Evolutionary conservation across 2,329 filamentous ascomycete genomes (phyloP).

Genomic region (Endoconidiophora laricicola): DNA sequence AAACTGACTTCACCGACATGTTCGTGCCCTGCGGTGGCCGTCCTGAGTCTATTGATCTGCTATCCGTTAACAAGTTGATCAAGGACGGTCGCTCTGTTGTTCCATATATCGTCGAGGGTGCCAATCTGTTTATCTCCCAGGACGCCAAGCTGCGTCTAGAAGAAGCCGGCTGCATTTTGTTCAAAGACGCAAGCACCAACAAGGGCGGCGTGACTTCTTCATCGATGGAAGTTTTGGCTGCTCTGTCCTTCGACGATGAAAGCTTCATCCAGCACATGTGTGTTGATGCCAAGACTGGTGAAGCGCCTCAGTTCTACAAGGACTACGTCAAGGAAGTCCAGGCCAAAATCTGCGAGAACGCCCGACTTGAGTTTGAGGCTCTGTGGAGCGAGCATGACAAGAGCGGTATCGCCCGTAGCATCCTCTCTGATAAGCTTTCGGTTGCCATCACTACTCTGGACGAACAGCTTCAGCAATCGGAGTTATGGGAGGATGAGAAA

Average conservation of each 20-base stretch:
- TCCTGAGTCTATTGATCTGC: conserved; percentile 89
- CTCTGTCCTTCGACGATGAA: conserved; percentile 80
- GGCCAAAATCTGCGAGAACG: conserved; percentile 78
- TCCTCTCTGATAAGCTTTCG: conserved; percentile 83
- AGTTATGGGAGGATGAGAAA: conserved; percentile 71
- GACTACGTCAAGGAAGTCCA: conserved; percentile 87
- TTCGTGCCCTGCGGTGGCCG: conserved; percentile 96
- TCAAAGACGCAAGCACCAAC: conserved; percentile 97
- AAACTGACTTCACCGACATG: conserved; percentile 58
- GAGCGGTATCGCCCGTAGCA: conserved; percentile 62
- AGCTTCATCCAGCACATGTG: conserved; percentile 92
- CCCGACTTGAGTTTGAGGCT: conserved; percentile 86
- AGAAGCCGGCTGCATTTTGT: conserved; percentile 83
- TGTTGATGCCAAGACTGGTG: conserved; percentile 47
- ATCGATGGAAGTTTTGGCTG: conserved; percentile 87
- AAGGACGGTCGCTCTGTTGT: conserved; percentile 73
- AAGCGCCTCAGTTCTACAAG: conserved; percentile 78
- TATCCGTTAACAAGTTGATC: conserved; percentile 74
- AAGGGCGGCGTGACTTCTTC: conserved; percentile 97
- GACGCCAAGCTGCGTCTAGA: conserved; percentile 92
- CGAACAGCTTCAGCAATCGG: conserved; percentile 85
- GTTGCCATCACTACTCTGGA: conserved; percentile 90
- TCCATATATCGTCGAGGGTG: conserved; percentile 93
- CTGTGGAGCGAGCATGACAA: conserved; percentile 89
- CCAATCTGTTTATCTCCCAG: conserved; percentile 97